Evolutionary conservation across 2,329 filamentous ascomycete genomes (phyloP).

Genomic region (Calonectria multiphialidica): DNA sequence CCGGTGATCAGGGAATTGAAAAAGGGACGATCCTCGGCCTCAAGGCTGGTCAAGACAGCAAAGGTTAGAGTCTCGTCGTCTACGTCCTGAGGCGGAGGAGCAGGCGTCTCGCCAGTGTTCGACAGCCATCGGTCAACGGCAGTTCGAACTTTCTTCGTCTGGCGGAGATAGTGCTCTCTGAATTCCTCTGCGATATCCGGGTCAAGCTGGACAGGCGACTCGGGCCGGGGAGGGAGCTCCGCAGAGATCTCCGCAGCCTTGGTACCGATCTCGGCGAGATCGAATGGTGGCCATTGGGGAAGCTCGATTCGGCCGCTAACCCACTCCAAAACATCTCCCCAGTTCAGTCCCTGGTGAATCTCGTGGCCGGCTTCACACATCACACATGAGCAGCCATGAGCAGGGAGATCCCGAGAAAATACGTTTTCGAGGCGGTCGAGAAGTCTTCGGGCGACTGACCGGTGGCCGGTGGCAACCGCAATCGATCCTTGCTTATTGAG

Average conservation of each 20-base stretch:
- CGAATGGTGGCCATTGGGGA: constrained; percentile 90
- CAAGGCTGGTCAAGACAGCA: constrained; percentile 90
- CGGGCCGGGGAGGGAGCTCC: constrained; percentile 68
- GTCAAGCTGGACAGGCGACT: constrained; percentile 81
- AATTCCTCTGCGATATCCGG: constrained; percentile 96
- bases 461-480: constrained; percentile 94
- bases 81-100: constrained; percentile 85
- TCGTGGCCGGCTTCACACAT: constrained; percentile 78
- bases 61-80: constrained; percentile 96
- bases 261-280: constrained; percentile 72
- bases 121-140: constrained; percentile 92
- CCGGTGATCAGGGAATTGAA: constrained; percentile 85
- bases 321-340: constrained; percentile 95
- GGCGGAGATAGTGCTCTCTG: constrained; percentile 89
- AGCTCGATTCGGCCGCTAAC: constrained; percentile 90
- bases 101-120: constrained; percentile 79
- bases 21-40: constrained; percentile 78
- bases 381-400: constrained; percentile 85
- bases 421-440: constrained; percentile 94
- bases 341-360: constrained; percentile 82
- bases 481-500: constrained; percentile 87
- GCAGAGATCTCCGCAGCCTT: constrained; percentile 73
- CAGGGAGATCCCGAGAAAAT: constrained; percentile 91
- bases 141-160: constrained; percentile 92
- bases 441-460: constrained; percentile 90